These are phyloP conservation scores for Medicago lupulina DNA, from an alignment of 306 rosid genomes.

Conservation along the genomic window DNA sequence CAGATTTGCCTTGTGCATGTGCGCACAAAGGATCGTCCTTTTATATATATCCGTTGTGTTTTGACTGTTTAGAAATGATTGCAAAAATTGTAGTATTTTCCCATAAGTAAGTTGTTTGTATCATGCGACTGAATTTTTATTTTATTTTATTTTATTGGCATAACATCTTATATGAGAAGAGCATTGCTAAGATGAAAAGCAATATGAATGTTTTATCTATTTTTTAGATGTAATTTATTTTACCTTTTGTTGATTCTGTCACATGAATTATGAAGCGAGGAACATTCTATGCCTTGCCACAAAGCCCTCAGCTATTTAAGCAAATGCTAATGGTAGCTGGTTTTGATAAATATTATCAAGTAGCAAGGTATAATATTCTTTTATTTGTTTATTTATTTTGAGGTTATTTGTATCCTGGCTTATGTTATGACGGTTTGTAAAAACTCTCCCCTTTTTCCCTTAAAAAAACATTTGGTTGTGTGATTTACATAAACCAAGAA, in stretches of 20 bases:
- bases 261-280: slow-evolving; percentile 88
- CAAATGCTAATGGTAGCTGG: slow-evolving; percentile 99
- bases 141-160: slow-evolving; percentile 31
- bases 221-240: slow-evolving; percentile 38
- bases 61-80: slow-evolving; percentile 13
- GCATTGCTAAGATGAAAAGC: slow-evolving; percentile 13
- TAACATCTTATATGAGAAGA: slow-evolving; percentile 14
- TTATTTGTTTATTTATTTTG: not conserved
- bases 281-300: slow-evolving; percentile 95
- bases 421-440: slow-evolving; percentile 13
- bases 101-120: not conserved
- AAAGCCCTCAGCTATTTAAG: slow-evolving; percentile 97
- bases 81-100: not conserved
- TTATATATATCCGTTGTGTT: not conserved
- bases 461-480: slow-evolving; percentile 19
- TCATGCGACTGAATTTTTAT: not conserved
- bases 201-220: not conserved
- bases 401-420: slow-evolving; percentile 13
- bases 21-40: not conserved
- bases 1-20: not conserved
- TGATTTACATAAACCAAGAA: slow-evolving; percentile 1
- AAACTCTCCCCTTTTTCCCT: not conserved
- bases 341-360: slow-evolving; percentile 89
- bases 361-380: slow-evolving; percentile 70
- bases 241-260: slow-evolving; percentile 54